Conservation (phyloP, 129 eudicot genomes). For the Pittosporum tobira region DNA sequence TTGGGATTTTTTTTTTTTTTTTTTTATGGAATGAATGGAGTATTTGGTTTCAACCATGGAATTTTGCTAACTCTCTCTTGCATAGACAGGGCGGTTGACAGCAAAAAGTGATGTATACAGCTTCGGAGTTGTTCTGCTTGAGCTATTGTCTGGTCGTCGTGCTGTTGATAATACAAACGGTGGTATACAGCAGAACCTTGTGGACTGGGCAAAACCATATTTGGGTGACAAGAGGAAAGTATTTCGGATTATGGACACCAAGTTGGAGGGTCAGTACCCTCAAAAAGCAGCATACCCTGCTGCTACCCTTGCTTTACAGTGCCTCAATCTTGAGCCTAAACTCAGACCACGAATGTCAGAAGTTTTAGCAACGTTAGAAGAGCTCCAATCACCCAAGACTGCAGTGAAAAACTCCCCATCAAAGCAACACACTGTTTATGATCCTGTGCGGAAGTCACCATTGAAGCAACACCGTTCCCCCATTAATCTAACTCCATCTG, state of each 20-base stretch:
- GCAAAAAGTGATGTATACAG: slow-evolving; percentile 86
- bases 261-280: slow-evolving; percentile 85
- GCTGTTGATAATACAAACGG: slow-evolving; percentile 63
- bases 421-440: slow-evolving; percentile 8
- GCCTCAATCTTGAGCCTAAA: slow-evolving; percentile 54
- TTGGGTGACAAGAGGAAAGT: slow-evolving; percentile 63
- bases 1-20: neutral
- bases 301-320: slow-evolving; percentile 57
- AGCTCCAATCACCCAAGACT: slow-evolving; percentile 42
- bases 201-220: slow-evolving; percentile 90
- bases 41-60: neutral
- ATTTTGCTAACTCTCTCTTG: neutral
- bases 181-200: slow-evolving; percentile 73
- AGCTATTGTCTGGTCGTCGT: slow-evolving; percentile 74
- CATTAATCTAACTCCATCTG: slow-evolving; percentile 28
- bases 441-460: slow-evolving; percentile 31
- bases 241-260: slow-evolving; percentile 87
- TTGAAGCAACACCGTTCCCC: slow-evolving; percentile 44
- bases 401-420: slow-evolving; percentile 25
- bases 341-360: slow-evolving; percentile 76
- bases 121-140: slow-evolving; percentile 90
- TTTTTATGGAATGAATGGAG: too few species aligned
- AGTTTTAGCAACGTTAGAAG: slow-evolving; percentile 53
- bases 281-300: slow-evolving; percentile 61
- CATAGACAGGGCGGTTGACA: slow-evolving; percentile 61